Conservation (phyloP, 148 eudicot genomes). For the Vaccinium darrowii region DNA sequence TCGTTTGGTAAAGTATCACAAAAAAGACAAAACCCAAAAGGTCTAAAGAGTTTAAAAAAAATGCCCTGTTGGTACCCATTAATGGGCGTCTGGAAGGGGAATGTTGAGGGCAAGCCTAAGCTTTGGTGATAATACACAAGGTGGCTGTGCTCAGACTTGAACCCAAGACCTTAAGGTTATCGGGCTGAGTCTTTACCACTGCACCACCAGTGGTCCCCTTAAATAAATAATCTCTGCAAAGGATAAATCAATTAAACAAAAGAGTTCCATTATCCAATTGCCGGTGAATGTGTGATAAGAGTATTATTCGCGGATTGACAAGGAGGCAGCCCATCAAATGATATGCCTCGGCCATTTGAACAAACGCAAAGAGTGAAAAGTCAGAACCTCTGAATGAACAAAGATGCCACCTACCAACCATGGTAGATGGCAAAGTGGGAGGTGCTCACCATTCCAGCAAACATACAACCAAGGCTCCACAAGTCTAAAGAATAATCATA, state of each 20-base stretch:
- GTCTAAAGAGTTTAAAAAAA: background rate
- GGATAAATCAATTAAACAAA: background rate
- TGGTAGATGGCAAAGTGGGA: slow-evolving; percentile 2
- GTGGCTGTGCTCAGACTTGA: too few relatives aligned
- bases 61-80: too few relatives aligned
- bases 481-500: slow-evolving; percentile 97
- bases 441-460: slow-evolving; percentile 93
- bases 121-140: too few relatives aligned
- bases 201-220: background rate
- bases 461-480: slow-evolving; percentile 99
- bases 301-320: background rate
- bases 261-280: background rate
- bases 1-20: background rate
- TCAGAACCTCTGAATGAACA: background rate
- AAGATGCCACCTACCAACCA: slow-evolving; percentile 7
- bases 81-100: too few relatives aligned
- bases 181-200: too few relatives aligned
- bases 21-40: slow-evolving; percentile 3
- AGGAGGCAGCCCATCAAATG: slow-evolving; percentile 6
- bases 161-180: too few relatives aligned
- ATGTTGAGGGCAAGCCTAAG: too few relatives aligned
- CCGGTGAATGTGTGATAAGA: background rate
- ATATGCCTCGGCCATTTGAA: slow-evolving; percentile 3
- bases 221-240: background rate
- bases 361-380: background rate